phyloP scores from a whole-genome alignment of 192 early-diverging fungal species.

The Coemansia sp. region DNA sequence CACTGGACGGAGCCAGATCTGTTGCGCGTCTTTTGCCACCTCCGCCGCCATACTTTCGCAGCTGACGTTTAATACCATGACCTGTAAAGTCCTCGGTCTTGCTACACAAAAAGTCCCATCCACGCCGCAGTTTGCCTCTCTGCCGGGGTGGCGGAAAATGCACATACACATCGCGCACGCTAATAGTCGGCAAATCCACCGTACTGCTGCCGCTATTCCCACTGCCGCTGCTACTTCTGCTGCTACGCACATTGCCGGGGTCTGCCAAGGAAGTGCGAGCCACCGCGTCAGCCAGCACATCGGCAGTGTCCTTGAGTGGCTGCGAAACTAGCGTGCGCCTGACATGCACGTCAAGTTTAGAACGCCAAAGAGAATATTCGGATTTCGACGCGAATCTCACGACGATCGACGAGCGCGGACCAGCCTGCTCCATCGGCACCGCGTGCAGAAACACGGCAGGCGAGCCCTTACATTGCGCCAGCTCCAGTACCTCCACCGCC shows the following conservation, averaged over 20 bases:
- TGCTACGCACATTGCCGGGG: constrained; percentile 33
- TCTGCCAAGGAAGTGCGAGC: constrained; percentile 45
- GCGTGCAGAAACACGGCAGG: constrained; percentile 37
- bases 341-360: constrained; percentile 48
- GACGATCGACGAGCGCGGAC: constrained; percentile 28
- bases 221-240: constrained; percentile 21
- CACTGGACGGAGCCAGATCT: constrained; percentile 17
- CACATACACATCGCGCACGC: constrained; percentile 56
- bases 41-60: constrained; percentile 52
- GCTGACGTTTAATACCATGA: constrained; percentile 51
- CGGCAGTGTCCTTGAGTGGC: constrained; percentile 38
- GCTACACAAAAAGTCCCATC: constrained; percentile 57
- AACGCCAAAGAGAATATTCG: constrained; percentile 42
- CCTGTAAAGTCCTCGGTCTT: constrained; percentile 57
- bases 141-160: constrained; percentile 42
- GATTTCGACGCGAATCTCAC: constrained; percentile 46
- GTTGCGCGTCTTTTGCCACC: constrained; percentile 53
- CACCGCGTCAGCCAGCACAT: constrained; percentile 46
- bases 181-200: constrained; percentile 49
- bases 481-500: constrained; percentile 48
- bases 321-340: constrained; percentile 32
- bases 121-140: constrained; percentile 46
- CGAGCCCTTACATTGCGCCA: constrained; percentile 48
- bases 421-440: constrained; percentile 20
- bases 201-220: constrained; percentile 31